Percentiles rank a stretch among this genome's conserved stretches.
Conservation (phyloP, 306 rosid species). For the Vachellia pachyceras region DNA sequence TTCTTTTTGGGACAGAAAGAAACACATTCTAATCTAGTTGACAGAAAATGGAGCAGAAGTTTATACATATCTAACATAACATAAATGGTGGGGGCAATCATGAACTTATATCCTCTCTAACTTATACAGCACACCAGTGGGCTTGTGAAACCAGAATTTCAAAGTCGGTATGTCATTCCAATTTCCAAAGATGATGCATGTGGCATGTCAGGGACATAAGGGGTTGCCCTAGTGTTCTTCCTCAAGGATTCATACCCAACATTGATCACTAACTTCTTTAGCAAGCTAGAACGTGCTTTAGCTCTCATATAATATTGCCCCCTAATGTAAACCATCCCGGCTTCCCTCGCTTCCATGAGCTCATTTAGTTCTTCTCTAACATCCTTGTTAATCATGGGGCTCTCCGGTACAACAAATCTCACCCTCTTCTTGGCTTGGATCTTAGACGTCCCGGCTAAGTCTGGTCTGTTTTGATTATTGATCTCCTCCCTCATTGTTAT, state of each 20-base stretch:
- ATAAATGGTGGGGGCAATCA: not conserved
- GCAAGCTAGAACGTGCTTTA: constrained; percentile 72
- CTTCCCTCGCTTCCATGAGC: constrained; percentile 83
- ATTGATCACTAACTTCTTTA: constrained; percentile 69
- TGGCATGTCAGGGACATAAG: constrained; percentile 61
- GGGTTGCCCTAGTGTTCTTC: constrained; percentile 72
- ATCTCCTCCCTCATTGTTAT: constrained; percentile 50
- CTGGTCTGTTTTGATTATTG: constrained; percentile 11
- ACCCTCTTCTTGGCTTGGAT: constrained; percentile 65
- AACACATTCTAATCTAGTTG: constrained; percentile 5
- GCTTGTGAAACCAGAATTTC: constrained; percentile 36
- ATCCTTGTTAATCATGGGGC: constrained; percentile 60
- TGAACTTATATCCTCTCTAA: constrained; percentile 17
- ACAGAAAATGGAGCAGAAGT: constrained; percentile 33
- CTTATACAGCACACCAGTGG: constrained; percentile 46
- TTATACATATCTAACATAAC: constrained; percentile 28
- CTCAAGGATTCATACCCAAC: constrained; percentile 84
- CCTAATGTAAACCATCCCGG: constrained; percentile 80
- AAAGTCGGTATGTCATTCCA: constrained; percentile 86
- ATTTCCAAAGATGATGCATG: constrained; percentile 86
- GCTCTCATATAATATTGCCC: constrained; percentile 85
- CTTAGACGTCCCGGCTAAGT: constrained; percentile 45
- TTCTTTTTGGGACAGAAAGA: not conserved
- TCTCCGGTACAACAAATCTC: constrained; percentile 77
- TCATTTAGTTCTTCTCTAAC: constrained; percentile 69